These are phyloP conservation scores for Rubia peregrina DNA, from an alignment of 305 asterid genomes.

Conservation along the genomic window DNA sequence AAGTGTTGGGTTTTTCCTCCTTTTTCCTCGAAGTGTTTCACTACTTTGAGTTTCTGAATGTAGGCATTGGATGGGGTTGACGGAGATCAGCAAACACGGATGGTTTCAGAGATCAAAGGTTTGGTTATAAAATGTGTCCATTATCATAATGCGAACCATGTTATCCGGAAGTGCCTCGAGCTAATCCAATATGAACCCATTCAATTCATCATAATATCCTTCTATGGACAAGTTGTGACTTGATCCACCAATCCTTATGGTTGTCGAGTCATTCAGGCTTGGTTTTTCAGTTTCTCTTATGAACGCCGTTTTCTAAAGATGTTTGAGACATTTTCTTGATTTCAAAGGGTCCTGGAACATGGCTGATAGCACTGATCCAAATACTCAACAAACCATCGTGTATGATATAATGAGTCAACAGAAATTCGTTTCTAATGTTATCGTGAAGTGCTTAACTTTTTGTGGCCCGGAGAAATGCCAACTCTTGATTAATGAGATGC, in stretches of 20 bases:
- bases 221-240: conserved; percentile 65
- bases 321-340: conserved; percentile 9
- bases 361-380: conserved; percentile 53
- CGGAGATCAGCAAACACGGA: conserved; percentile 50
- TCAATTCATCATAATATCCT: conserved; percentile 56
- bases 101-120: conserved; percentile 75
- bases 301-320: conserved; percentile 5
- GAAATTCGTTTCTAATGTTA: conserved; percentile 81
- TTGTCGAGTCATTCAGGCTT: conserved; percentile 89
- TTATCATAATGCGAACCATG: conserved; percentile 91
- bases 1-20: not conserved
- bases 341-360: conserved; percentile 82
- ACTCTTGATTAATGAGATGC: conserved; percentile 69
- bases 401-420: conserved; percentile 87
- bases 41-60: conserved; percentile 7
- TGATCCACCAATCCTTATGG: conserved; percentile 83
- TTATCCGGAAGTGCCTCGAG: conserved; percentile 87
- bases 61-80: conserved; percentile 91
- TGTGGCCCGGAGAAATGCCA: conserved; percentile 64
- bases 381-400: conserved; percentile 54
- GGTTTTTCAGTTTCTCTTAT: conserved; percentile 11
- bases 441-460: conserved; percentile 71
- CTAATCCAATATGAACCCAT: conserved; percentile 59
- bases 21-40: not conserved
- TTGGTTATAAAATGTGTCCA: conserved; percentile 75